Conservation (phyloP, 495 filamentous ascomycete genomes). For the Penicillium parvum region DNA sequence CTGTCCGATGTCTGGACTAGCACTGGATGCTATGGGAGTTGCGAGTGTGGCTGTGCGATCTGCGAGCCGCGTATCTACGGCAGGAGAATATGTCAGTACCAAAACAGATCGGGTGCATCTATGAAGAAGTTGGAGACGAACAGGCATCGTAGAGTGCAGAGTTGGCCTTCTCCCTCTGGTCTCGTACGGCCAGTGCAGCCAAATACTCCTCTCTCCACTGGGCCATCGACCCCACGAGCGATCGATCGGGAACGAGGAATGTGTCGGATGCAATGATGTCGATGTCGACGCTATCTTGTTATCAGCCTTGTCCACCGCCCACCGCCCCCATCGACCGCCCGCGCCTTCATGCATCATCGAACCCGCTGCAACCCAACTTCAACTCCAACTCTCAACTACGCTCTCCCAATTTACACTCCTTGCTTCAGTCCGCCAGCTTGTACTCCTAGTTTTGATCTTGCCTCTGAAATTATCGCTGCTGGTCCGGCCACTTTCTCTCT, state of each 20-base stretch:
- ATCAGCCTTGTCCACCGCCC: constrained; percentile 16
- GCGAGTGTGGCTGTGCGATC: constrained; percentile 62
- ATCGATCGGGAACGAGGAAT: constrained; percentile 20
- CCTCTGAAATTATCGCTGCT: background rate
- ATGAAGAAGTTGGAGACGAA: constrained; percentile 24
- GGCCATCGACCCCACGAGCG: constrained; percentile 37
- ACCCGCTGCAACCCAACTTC: constrained; percentile 27
- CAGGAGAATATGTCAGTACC: constrained; percentile 20
- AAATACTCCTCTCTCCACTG: constrained; percentile 58
- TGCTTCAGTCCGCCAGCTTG: background rate
- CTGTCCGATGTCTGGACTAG: constrained; percentile 5
- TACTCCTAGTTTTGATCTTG: constrained; percentile 1
- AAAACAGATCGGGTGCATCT: background rate
- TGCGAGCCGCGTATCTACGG: constrained; percentile 61
- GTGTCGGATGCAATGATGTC: constrained; percentile 18
- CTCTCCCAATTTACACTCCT: constrained; percentile 3
- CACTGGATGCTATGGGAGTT: constrained; percentile 3
- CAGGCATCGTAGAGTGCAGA: constrained; percentile 53
- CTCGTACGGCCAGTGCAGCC: constrained; percentile 50
- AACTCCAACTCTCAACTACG: constrained; percentile 16
- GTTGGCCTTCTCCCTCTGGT: constrained; percentile 55
- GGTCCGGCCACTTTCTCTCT: constrained; percentile 4
- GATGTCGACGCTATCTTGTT: constrained; percentile 19
- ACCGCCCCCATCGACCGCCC: constrained; percentile 38
- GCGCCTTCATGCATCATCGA: constrained; percentile 33